Base-by-base conservation (phyloP, 257 asterid species). In the Sherardia arvensis region DNA sequence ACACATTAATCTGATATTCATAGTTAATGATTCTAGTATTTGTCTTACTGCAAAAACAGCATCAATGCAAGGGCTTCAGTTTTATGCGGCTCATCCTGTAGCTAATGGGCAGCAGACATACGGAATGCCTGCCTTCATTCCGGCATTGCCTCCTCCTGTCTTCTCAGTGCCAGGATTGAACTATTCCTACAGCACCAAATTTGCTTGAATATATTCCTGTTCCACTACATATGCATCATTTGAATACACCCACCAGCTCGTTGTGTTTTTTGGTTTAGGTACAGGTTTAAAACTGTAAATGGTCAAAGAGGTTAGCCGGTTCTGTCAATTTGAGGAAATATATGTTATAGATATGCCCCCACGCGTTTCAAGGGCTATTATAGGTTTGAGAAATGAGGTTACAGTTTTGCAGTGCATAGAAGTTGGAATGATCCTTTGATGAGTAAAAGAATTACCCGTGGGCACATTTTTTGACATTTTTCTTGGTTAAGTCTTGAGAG, bases 91-190 rank as follows among this genome's bases (percentile, higher is more conserved):
- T 74, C 86, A 91, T 43, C 83, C 86, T 15, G 70, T 82, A 61
- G 78, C 84, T 36, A 83, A 74, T 59, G 77, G 72, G 33, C 75
- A 78, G 22, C 90, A 79, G 64, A 74, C 80, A 68, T 80, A 56
- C 66, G 72, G 81, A 36, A 66, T 88, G 53, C 83, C 94, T 36
- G 77, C 55, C 69, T 69, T 83, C 69, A 61, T 79, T 76, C 91
- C 91, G 7, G 67, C 77, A 45, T 73, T 87, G 49, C 86, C 81
- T 66, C 86, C 81, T 66, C 81, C 92, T 6, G 25, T 67, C 25
- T 78, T 74, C 51, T 88, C 90, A 66, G 71, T 83, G 69, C 86
- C 82, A 5, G 86, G 83, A 53, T 63, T 83, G 26, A 81, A 82
- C 34, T 81, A 75, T 62, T 85, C 72, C 63, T 18, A 73, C 22